phyloP scores from a whole-genome alignment of 1,284 basidiomycete species.

The Rhodotorula sp. region DNA sequence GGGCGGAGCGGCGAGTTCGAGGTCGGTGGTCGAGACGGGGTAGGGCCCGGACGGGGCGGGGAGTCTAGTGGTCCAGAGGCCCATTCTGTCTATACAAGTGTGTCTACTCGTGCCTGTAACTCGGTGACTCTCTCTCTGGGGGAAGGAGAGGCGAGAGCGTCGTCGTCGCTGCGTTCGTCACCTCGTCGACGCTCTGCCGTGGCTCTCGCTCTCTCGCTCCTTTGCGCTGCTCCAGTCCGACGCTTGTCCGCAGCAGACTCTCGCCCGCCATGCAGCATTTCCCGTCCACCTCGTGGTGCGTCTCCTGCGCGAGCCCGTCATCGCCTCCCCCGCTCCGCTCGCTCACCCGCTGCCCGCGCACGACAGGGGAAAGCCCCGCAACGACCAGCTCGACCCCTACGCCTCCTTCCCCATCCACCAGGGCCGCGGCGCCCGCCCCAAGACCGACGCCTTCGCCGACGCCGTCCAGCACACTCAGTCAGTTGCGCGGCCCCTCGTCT shows the following conservation, averaged over 20 bases:
- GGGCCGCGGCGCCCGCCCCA: constrained; percentile 55
- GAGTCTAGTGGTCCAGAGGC: constrained; percentile 32
- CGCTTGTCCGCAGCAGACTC: neutral
- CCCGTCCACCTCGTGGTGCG: constrained; percentile 38
- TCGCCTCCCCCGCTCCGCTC: neutral
- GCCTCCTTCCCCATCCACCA: constrained; percentile 69
- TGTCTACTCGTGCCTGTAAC: neutral
- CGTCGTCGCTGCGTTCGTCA: neutral
- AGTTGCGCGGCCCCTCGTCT: constrained; percentile 46
- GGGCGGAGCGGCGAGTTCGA: constrained; percentile 25
- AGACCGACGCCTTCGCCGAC: constrained; percentile 59
- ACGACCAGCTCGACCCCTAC: constrained; percentile 70
- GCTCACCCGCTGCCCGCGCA: neutral
- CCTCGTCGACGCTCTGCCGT: too few species aligned
- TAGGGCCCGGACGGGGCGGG: constrained; percentile 16
- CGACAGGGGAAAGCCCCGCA: constrained; percentile 53
- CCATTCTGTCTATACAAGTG: constrained; percentile 4
- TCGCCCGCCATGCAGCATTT: constrained; percentile 33
- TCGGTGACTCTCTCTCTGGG: too few species aligned
- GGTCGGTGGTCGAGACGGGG: constrained; percentile 28
- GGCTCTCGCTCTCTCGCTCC: too few species aligned
- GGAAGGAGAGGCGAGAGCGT: too few species aligned
- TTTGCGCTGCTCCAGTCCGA: neutral
- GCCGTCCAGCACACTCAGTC: constrained; percentile 75
- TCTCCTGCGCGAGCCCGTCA: too few species aligned